Conservation (phyloP, 208 protist genomes). For the Porcisia deanei region DNA sequence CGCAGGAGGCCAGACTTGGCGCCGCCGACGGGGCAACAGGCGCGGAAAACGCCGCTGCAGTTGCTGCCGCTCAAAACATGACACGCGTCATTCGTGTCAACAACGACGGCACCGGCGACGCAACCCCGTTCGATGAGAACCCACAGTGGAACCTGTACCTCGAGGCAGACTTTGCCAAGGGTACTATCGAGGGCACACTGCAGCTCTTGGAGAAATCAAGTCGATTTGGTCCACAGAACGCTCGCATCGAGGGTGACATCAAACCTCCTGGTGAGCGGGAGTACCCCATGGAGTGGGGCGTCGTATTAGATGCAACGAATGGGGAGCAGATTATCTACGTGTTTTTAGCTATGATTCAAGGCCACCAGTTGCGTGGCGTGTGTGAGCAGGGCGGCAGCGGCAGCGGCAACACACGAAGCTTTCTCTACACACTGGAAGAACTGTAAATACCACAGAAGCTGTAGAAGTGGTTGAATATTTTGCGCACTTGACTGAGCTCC, state of each 20-base stretch:
- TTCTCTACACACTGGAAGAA: conserved; percentile 86
- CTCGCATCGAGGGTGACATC: conserved; percentile 77
- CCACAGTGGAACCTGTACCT: conserved; percentile 71
- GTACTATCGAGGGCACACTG: conserved; percentile 73
- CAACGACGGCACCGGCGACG: conserved; percentile 44
- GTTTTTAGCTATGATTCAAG: conserved; percentile 83
- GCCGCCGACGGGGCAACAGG: neutral
- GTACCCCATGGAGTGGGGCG: conserved; percentile 88
- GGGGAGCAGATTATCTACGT: conserved; percentile 77
- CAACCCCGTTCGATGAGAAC: conserved; percentile 87
- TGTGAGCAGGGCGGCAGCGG: conserved; percentile 58
- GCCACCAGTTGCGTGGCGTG: conserved; percentile 82
- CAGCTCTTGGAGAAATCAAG: conserved; percentile 60
- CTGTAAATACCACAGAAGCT: conserved; percentile 35
- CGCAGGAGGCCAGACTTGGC: conserved; percentile 9
- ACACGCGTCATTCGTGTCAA: conserved; percentile 81
- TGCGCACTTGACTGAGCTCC: too few relatives aligned
- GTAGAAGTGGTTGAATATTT: too few relatives aligned
- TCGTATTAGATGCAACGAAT: conserved; percentile 51
- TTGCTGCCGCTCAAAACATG: conserved; percentile 66
- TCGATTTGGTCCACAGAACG: conserved; percentile 73
- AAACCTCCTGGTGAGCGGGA: conserved; percentile 78
- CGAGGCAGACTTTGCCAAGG: conserved; percentile 69
- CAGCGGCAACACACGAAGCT: conserved; percentile 67
- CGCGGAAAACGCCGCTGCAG: conserved; percentile 25